Evolutionary conservation across 2,329 filamentous ascomycete species (phyloP).

Genomic region (Monilinia polystroma): DNA sequence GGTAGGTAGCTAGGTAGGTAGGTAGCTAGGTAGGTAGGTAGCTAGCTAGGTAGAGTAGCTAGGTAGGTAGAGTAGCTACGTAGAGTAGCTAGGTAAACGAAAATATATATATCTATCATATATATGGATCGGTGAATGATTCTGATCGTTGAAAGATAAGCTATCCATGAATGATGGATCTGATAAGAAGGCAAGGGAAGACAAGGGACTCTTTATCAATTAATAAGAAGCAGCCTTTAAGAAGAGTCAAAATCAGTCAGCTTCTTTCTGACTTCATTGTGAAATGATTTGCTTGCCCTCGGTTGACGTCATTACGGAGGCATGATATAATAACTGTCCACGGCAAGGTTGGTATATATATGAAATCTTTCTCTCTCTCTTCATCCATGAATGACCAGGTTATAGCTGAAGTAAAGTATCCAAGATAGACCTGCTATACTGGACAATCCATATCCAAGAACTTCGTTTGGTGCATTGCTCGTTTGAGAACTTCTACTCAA

Average conservation of each 20-base stretch:
- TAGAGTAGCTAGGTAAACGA: not conserved
- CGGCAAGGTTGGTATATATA: not conserved
- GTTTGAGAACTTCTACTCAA: constrained; percentile 11
- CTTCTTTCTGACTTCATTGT: too few relatives aligned
- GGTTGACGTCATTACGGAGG: constrained; percentile 1
- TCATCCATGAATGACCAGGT: not conserved
- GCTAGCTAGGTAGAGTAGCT: not conserved
- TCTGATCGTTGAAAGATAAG: not conserved
- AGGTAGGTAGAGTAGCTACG: not conserved
- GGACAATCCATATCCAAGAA: not conserved
- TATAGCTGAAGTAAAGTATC: constrained; percentile 21
- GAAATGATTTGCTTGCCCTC: not conserved
- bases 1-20: too few relatives aligned
- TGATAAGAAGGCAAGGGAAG: too few relatives aligned
- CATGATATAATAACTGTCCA: too few relatives aligned
- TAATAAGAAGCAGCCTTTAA: too few relatives aligned
- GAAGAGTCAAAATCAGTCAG: too few relatives aligned
- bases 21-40: not conserved
- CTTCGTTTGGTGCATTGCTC: not conserved
- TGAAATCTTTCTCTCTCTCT: not conserved
- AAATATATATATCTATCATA: too few relatives aligned
- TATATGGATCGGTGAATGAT: too few relatives aligned
- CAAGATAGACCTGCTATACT: constrained; percentile 6
- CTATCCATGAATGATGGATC: too few relatives aligned
- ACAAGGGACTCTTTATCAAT: too few relatives aligned